Base-by-base conservation (phyloP, 78 protist genomes). In the Cavenderia fasciculata region DNA sequence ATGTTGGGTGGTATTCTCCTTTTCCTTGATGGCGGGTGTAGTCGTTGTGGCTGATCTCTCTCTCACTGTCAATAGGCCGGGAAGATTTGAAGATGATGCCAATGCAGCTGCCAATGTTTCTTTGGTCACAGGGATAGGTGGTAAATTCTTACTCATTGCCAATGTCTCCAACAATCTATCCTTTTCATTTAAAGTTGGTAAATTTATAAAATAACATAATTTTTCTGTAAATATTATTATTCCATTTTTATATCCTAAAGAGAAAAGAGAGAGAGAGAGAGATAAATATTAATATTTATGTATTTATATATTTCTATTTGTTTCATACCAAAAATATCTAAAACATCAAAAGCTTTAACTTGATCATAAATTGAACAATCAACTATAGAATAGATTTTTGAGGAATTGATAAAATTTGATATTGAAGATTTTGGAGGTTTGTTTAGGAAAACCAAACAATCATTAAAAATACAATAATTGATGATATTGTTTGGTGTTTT, bases 321-420 rank as follows among this genome's bases (percentile, higher is more conserved):
- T 43, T 18, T 33, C 59, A 33, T 49, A 56, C 74, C 33, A 34
- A 82, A 82, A 10, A 82, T 68, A 68, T 82, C 75, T 38, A 82
- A 56, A 38, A 82, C 89, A 56, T 82, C 89, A 43, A 82, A 68
- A 29, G 68, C 38, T 56, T 46, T 82, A 41, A 46, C 51, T n/a
- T 68, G 52, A 2, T 12, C 21, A 1, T 36, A 19, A 8, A 68
- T 10, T 49, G 77, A 82, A 56, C 54, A 57, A 56, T 82, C 77
- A 3, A n/a, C 4, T 16, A 82, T 33, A 7, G 25, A 54, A 72
- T 73, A 76, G 1, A 82, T 6, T 31, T 41, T 66, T 4, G 52
- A 41, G 1, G 52, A 33, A 46, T 44, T 52, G 2, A 38, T 36
- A 1, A 82, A 66, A 16, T 63, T 63, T 2, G 72, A 63, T n/a